Evolutionary conservation across 495 filamentous ascomycete species (phyloP).

Genomic region (Xylaria castorea): DNA sequence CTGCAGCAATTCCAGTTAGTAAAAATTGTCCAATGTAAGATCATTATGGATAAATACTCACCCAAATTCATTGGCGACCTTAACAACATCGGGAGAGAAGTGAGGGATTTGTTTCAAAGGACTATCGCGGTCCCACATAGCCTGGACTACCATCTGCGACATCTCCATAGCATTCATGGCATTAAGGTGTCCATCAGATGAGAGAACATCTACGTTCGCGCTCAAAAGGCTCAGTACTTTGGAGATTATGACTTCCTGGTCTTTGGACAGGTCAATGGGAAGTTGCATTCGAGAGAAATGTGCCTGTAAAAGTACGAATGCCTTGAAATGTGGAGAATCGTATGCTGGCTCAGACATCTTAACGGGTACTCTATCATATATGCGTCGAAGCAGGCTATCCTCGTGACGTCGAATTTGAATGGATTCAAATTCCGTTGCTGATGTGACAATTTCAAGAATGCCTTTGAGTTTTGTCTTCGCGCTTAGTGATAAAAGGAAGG

Average conservation of each 20-base stretch:
- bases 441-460: conserved; percentile 95
- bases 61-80: conserved; percentile 80
- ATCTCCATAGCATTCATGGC: conserved; percentile 99
- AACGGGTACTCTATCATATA: conserved; percentile 93
- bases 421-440: conserved; percentile 93
- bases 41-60: conserved; percentile 53
- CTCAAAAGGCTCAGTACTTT: conserved; percentile 89
- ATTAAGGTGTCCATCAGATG: conserved; percentile 94
- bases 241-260: conserved; percentile 86
- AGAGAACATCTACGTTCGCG: conserved; percentile 92
- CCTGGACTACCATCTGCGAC: conserved; percentile 99
- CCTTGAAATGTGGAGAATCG: conserved; percentile 97
- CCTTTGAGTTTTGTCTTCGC: conserved; percentile 91
- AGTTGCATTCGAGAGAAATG: conserved; percentile 98
- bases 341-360: conserved; percentile 88
- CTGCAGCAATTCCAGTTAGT: conserved; percentile 53
- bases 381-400: conserved; percentile 82
- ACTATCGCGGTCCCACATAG: conserved; percentile 98
- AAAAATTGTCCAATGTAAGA: conserved; percentile 6
- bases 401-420: conserved; percentile 96
- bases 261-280: conserved; percentile 94
- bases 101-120: conserved; percentile 97
- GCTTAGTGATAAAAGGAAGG: conserved; percentile 93
- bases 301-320: conserved; percentile 93
- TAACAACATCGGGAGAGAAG: conserved; percentile 83